Evolutionary conservation across 768 basidiomycete species (phyloP).

Genomic region (Pisolithus tinctorius): DNA sequence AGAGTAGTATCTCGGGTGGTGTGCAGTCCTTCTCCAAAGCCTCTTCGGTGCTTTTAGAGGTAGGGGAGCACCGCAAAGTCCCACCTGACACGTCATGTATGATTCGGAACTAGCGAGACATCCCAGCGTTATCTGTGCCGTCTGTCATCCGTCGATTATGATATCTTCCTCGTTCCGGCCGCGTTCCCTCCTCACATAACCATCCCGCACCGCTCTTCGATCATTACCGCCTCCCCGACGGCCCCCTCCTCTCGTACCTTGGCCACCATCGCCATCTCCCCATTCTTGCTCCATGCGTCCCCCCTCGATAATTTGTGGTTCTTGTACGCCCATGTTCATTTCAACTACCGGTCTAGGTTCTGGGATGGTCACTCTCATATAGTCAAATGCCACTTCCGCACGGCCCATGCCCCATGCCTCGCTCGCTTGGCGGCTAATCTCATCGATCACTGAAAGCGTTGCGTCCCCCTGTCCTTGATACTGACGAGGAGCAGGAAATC

Average conservation of each 20-base stretch:
- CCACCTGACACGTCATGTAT: no score
- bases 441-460: constrained; percentile 45
- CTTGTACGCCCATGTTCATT: background rate
- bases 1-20: no score
- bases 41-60: no score
- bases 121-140: background rate
- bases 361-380: constrained; percentile 40
- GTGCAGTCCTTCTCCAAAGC: no score
- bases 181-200: background rate
- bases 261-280: background rate
- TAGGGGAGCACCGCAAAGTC: no score
- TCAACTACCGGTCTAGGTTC: background rate
- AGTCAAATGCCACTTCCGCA: constrained; percentile 54
- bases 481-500: constrained; percentile 48
- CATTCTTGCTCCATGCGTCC: background rate
- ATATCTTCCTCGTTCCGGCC: background rate
- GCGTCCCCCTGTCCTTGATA: constrained; percentile 20
- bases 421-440: constrained; percentile 59
- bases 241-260: background rate
- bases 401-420: constrained; percentile 46
- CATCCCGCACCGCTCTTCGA: background rate
- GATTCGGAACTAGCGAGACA: background rate
- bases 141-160: background rate
- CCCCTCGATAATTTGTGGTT: background rate
- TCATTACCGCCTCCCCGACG: background rate